Evolutionary conservation across 768 basidiomycete genomes (phyloP).

Genomic region (Steccherinum ochraceum): DNA sequence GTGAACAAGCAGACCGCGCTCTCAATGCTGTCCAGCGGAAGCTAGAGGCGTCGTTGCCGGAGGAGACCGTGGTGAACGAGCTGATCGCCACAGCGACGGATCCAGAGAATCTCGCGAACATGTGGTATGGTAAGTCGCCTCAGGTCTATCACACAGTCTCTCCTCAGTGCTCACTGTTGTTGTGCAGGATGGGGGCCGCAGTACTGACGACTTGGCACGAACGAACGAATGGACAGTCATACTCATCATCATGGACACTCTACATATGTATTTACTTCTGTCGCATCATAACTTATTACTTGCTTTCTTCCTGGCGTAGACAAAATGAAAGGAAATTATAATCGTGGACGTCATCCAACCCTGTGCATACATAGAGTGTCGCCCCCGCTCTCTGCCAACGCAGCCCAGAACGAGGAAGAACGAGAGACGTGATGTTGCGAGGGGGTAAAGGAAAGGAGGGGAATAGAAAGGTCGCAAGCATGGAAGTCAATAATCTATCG

Average conservation of each 20-base stretch:
- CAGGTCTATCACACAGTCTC: too few relatives aligned
- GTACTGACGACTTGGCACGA: not conserved
- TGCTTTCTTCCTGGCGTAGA: not conserved
- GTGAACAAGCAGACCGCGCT: constrained; percentile 89
- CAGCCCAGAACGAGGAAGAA: not conserved
- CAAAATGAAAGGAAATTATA: not conserved
- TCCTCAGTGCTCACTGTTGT: too few relatives aligned
- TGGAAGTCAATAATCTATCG: not conserved
- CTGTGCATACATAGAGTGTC: not conserved
- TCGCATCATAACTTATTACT: not conserved
- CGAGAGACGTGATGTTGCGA: not conserved
- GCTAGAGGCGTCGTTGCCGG: constrained; percentile 77
- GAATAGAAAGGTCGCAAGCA: not conserved
- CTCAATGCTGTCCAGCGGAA: constrained; percentile 75
- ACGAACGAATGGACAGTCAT: not conserved
- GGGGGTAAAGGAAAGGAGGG: too few relatives aligned
- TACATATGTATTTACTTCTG: not conserved
- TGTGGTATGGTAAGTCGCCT: constrained; percentile 56
- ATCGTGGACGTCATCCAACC: not conserved
- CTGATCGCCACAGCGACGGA: constrained; percentile 88
- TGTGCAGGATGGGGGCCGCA: not conserved
- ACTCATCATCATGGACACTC: too few relatives aligned
- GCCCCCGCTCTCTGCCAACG: not conserved
- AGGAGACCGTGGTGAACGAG: constrained; percentile 91
- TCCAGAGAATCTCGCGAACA: constrained; percentile 63